Evolutionary conservation across 164 flowering plant genomes (phyloP).

Genomic region (Umbellularia californica): DNA sequence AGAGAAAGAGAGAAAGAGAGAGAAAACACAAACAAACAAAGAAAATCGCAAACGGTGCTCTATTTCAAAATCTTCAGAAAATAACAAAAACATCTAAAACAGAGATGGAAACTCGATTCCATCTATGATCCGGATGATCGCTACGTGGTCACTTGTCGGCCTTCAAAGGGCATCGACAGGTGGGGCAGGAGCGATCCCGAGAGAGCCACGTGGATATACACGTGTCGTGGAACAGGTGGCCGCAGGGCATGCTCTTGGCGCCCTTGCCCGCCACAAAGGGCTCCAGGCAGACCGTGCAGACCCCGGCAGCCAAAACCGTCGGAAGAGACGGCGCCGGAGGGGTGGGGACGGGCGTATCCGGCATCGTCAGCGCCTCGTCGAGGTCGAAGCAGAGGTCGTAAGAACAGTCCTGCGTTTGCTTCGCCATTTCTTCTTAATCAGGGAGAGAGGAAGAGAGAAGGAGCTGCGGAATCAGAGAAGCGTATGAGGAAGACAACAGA

Average conservation of each 20-base stretch:
- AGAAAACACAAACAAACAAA: no score
- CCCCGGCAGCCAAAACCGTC: background rate
- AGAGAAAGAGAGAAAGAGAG: no score
- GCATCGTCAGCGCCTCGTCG: background rate
- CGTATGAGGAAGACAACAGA: no score
- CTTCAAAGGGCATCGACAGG: background rate
- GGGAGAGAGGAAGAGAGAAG: background rate
- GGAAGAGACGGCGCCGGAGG: background rate
- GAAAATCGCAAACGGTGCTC: no score
- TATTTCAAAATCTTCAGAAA: no score
- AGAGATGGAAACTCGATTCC: no score
- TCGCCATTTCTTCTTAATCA: background rate
- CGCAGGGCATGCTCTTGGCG: slow-evolving; percentile 1
- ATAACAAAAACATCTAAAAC: no score
- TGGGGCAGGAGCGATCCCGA: background rate
- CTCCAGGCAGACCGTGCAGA: background rate
- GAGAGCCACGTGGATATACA: slow-evolving; percentile 1
- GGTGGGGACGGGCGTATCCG: background rate
- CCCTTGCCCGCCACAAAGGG: background rate
- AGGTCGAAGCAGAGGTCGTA: background rate
- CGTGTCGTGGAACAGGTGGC: background rate
- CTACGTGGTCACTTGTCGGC: background rate
- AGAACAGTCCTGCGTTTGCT: background rate
- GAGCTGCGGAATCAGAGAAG: no score
- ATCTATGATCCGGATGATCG: no score